A percentile compares a stretch with the other conserved stretches of the same genome.
These are phyloP conservation scores for Hagleromyces aurorensis DNA, from an alignment of 805 yeast species.

Conservation along the genomic window DNA sequence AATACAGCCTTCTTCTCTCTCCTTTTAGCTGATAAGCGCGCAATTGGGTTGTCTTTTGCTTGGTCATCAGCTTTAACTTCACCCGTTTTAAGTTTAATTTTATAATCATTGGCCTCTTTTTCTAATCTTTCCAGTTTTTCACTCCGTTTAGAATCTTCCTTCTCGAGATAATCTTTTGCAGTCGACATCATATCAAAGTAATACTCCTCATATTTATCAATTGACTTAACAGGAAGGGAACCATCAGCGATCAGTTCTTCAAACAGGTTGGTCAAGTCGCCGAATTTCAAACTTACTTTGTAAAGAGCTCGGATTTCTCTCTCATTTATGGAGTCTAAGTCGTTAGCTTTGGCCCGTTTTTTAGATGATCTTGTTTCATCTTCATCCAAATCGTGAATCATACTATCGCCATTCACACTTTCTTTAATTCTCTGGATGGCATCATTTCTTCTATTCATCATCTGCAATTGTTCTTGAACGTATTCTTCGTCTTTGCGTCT, in stretches of 20 bases:
- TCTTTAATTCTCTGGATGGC: slow-evolving; percentile 54
- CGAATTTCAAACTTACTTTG: slow-evolving; percentile 71
- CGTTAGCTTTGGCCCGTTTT: slow-evolving; percentile 35
- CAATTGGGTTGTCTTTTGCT: slow-evolving; percentile 37
- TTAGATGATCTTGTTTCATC: slow-evolving; percentile 34
- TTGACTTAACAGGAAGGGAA: slow-evolving; percentile 74
- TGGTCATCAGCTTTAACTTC: slow-evolving; percentile 28
- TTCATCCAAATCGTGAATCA: slow-evolving; percentile 34
- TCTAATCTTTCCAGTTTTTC: slow-evolving; percentile 52
- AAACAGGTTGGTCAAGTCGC: slow-evolving; percentile 71
- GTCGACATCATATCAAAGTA: slow-evolving; percentile 62
- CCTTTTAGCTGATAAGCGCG: slow-evolving; percentile 54
- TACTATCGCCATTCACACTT: slow-evolving; percentile 37
- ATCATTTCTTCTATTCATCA: slow-evolving; percentile 74
- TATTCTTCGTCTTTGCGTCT: slow-evolving; percentile 78
- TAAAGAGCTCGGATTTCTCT: slow-evolving; percentile 82
- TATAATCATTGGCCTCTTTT: slow-evolving; percentile 49
- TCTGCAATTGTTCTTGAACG: slow-evolving; percentile 80
- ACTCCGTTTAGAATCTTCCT: slow-evolving; percentile 57
- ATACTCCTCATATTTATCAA: slow-evolving; percentile 66
- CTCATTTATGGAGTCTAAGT: slow-evolving; percentile 60
- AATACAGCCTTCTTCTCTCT: slow-evolving; percentile 85
- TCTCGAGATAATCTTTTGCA: slow-evolving; percentile 53
- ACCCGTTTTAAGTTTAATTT: slow-evolving; percentile 35
- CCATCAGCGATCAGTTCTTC: slow-evolving; percentile 87